phyloP scores from a whole-genome alignment of 176 grass and related monocot genomes.

The Carex scoparia region DNA sequence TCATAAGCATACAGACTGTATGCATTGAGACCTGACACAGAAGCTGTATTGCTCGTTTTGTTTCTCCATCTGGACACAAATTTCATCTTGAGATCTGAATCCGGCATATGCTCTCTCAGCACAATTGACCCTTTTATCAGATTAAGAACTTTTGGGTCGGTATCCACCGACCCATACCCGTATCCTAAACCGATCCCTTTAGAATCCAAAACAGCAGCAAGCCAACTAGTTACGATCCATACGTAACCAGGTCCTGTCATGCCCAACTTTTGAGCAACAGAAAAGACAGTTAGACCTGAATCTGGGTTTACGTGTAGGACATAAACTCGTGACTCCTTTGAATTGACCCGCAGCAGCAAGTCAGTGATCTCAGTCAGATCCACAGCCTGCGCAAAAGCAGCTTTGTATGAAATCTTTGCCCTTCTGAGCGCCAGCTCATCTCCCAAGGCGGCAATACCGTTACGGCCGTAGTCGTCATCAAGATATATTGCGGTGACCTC shows the following conservation, averaged over 20 bases:
- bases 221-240: slow-evolving; percentile 87
- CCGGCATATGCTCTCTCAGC: slow-evolving; percentile 54
- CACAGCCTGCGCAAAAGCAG: slow-evolving; percentile 12
- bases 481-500: slow-evolving; percentile 69
- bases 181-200: background rate
- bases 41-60: slow-evolving; percentile 29
- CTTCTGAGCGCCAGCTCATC: slow-evolving; percentile 52
- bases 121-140: slow-evolving; percentile 65
- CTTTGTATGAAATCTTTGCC: slow-evolving; percentile 69
- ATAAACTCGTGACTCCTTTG: slow-evolving; percentile 82
- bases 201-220: slow-evolving; percentile 80
- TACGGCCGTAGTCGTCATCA: slow-evolving; percentile 83
- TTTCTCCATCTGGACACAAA: slow-evolving; percentile 64
- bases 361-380: slow-evolving; percentile 38
- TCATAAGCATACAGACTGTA: slow-evolving; percentile 87
- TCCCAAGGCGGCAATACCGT: slow-evolving; percentile 45
- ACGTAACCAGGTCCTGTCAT: slow-evolving; percentile 69
- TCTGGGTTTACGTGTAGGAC: slow-evolving; percentile 80
- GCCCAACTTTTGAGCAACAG: slow-evolving; percentile 41
- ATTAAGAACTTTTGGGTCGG: slow-evolving; percentile 28
- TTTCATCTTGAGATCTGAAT: slow-evolving; percentile 50
- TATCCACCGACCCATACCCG: background rate
- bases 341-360: slow-evolving; percentile 50
- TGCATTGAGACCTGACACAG: slow-evolving; percentile 43
- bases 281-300: slow-evolving; percentile 59